phyloP scores from a whole-genome alignment of 2,329 filamentous ascomycete genomes.

The Aspergillus japonicus region DNA sequence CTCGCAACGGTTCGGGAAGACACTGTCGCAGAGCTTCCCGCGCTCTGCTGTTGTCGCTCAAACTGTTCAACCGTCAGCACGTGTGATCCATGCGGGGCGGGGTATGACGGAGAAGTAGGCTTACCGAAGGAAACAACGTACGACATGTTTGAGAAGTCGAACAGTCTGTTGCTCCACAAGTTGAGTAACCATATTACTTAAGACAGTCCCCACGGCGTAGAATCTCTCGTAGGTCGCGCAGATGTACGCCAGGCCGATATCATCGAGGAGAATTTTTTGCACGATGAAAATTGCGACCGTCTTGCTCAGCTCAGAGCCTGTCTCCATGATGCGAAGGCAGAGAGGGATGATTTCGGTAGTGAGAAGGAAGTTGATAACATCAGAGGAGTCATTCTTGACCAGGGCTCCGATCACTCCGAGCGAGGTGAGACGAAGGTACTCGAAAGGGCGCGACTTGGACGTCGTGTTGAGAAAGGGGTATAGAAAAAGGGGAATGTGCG shows the following conservation, averaged over 20 bases:
- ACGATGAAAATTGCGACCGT: slow-evolving; percentile 99
- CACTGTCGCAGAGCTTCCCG: slow-evolving; percentile 94
- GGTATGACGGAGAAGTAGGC: slow-evolving; percentile 30
- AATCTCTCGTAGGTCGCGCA: slow-evolving; percentile 98
- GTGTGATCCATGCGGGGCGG: not conserved
- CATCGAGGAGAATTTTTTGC: slow-evolving; percentile 95
- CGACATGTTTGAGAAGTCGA: slow-evolving; percentile 92
- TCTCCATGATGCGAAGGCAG: slow-evolving; percentile 98
- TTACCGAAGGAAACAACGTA: slow-evolving; percentile 91
- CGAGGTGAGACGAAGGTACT: slow-evolving; percentile 93
- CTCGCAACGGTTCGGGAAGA: slow-evolving; percentile 94
- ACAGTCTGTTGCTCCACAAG: slow-evolving; percentile 97
- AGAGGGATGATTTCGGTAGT: slow-evolving; percentile 98
- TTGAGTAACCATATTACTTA: slow-evolving; percentile 98
- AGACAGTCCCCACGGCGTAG: slow-evolving; percentile 93
- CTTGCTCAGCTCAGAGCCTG: slow-evolving; percentile 95
- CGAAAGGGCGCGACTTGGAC: slow-evolving; percentile 94
- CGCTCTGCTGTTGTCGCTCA: slow-evolving; percentile 94
- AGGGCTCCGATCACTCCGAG: slow-evolving; percentile 94
- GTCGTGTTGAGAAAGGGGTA: slow-evolving; percentile 99
- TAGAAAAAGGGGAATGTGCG: slow-evolving; percentile 94
- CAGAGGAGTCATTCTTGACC: slow-evolving; percentile 97
- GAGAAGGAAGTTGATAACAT: slow-evolving; percentile 97
- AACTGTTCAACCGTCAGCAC: slow-evolving; percentile 48
- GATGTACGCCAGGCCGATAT: slow-evolving; percentile 95